Conservation (phyloP, 257 asterid species). For the Solanum lycopersicoides region DNA sequence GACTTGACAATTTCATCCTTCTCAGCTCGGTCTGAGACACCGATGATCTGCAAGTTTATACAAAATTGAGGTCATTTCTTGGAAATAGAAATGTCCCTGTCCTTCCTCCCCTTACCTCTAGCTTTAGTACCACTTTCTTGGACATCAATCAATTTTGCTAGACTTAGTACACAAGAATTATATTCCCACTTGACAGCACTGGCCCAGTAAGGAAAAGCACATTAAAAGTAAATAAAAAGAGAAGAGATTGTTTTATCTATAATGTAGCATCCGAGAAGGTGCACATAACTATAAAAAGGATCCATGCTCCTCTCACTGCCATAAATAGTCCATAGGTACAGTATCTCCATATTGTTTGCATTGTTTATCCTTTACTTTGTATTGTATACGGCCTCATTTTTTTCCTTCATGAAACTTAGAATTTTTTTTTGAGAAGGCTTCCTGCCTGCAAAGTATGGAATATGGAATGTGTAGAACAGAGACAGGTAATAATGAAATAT, state of each 20-base stretch:
- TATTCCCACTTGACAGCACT: background rate
- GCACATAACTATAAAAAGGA: background rate
- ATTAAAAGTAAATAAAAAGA: background rate
- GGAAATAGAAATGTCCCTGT: background rate
- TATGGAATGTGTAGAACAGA: background rate
- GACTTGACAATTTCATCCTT: constrained; percentile 95
- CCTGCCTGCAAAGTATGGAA: background rate
- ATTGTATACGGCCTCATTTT: background rate
- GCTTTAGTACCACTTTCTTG: background rate
- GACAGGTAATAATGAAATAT: background rate
- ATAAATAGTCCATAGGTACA: background rate
- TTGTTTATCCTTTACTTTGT: background rate
- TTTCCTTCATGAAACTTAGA: background rate
- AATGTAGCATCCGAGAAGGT: background rate
- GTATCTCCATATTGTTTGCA: background rate
- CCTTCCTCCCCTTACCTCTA: background rate
- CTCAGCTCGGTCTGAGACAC: constrained; percentile 78
- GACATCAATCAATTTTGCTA: background rate
- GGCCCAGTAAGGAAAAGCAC: background rate
- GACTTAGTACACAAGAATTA: background rate
- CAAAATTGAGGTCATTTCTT: background rate
- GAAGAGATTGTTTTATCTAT: background rate
- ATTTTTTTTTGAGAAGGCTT: background rate
- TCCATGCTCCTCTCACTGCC: background rate
- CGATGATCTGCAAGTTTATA: constrained; percentile 60